These are phyloP conservation scores for Retiboletus flavoniger DNA, from an alignment of 1,284 basidiomycete genomes.

Conservation along the genomic window DNA sequence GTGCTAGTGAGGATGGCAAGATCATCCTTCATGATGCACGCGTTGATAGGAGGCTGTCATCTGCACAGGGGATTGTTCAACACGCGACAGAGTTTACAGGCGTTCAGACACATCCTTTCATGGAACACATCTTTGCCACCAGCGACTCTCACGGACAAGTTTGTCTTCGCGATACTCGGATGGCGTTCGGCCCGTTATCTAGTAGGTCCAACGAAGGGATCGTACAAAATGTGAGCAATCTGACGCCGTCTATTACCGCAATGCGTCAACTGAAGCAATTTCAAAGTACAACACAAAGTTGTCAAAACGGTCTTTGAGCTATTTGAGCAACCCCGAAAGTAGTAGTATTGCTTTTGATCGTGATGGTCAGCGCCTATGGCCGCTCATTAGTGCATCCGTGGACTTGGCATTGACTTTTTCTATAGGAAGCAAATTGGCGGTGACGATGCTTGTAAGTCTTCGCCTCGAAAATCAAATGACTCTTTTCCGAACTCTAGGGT, in stretches of 20 bases:
- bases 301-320: constrained; percentile 40
- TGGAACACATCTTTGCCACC: constrained; percentile 66
- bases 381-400: constrained; percentile 9
- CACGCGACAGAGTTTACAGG: constrained; percentile 56
- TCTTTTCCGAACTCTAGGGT: constrained; percentile 5
- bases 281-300: constrained; percentile 64
- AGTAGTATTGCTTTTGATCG: constrained; percentile 66
- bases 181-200: constrained; percentile 60
- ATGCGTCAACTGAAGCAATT: constrained; percentile 9
- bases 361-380: constrained; percentile 45
- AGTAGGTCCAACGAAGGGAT: constrained; percentile 50
- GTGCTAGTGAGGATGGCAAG: constrained; percentile 61
- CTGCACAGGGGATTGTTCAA: constrained; percentile 51
- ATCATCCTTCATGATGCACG: constrained; percentile 59
- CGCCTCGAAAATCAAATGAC: background rate
- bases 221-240: constrained; percentile 46
- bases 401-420: constrained; percentile 1
- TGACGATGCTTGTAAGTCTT: constrained; percentile 59
- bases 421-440: constrained; percentile 58
- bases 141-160: constrained; percentile 57
- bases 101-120: constrained; percentile 60
- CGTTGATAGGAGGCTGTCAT: constrained; percentile 32
- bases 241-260: constrained; percentile 7
- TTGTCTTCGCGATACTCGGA: constrained; percentile 70
- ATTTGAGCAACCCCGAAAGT: constrained; percentile 58